Base-by-base conservation (phyloP, 345 rosid species). In the Dovyalis caffra region DNA sequence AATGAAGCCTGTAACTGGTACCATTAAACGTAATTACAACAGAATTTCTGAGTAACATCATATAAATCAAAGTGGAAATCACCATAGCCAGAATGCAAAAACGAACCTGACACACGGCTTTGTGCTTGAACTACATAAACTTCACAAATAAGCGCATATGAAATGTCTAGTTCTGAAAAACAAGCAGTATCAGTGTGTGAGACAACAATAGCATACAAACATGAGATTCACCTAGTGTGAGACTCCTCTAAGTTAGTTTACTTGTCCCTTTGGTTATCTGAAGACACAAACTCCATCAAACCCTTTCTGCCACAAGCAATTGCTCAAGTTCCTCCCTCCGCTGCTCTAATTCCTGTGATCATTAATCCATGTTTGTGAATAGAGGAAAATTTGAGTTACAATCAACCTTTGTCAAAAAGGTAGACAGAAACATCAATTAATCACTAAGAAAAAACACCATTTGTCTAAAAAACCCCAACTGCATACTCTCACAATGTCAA, bases 311-410 rank as follows among this genome's bases (percentile, higher is more conserved):
- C 31, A 95, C 3, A 65, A 95, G 92, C 80, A 93, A 80, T 68
- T 89, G 99, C 84, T 95, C 95, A 49, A 95, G 91, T 61, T 95
- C 97, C 78, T 86, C 97, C 79, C 87, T 88, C 65, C 97, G 92
- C 68, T 84, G 84, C 71, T 89, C 93, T 80, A 95, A 74, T 53
- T 95, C 95, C 99, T 95, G 91, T 32, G 23, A 57, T 61, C 37
- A 58, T 53, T 23, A 61, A 65, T 37, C 38, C 45, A 68, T 29
- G 66, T 34, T 56, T 68, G 53, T 70, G 10, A 4, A 43, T 29
- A 40, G 23, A 69, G 49, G 23, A 40, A 43, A 40, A 35, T 61
- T 5, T 11, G 18, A 69, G 45, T 34, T n/a, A 32, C 38, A 60
- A 16, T 14, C 14, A 28, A 26, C 33, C 23, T 43, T 28, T 18